Evolutionary conservation across 2,329 filamentous ascomycete species (phyloP), one percentile per base, ranked within the genome.

Genomic region (Clarireedia monteithiana): DNA sequence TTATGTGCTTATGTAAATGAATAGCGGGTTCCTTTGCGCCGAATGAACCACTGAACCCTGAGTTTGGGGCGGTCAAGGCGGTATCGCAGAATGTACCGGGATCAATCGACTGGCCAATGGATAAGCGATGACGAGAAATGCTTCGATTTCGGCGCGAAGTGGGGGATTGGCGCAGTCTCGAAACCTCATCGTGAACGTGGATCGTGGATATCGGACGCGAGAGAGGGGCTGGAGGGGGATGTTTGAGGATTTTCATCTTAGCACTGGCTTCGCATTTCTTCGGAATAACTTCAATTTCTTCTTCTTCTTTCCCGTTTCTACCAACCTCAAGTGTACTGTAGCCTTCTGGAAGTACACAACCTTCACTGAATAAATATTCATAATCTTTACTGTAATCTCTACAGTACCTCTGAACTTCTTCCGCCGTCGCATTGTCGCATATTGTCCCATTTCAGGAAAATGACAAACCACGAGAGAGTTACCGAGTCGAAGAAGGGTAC

Each of bases 401-500:
- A 20, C 20, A 20, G 30, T 30, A 23, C 5, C 14, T 39, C 34
- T 39, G 15, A 30, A 17, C 50, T 27, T 6, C 7, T 20, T 44
- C 20, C 39, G 6, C 20, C 26, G 6, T 23, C 20, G 24, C 15
- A 23, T 6, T 20, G 20, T 10, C 42, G 12, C 20, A 46, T 23
- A 36, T 15, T 30, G 27, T 30, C 7, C 10, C 46, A 36, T 55
- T 44, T 36, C 52, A 49, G 46, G 38, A 55, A 55, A 44, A 55
- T 55, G 52, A 42, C 52, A 10, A 49, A 47, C 17, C 39, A 53
- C 12, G 57, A 62, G 47, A 60, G 64, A 59, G 63, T 63, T 3
- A 66, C 65, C 1, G 63, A 67, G 48, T 66, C 67, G 9, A 66
- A 57, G 56, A 67, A 59, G 59, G 67, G 67, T 65, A 62, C 24